Evolutionary conservation across 2,329 filamentous ascomycete genomes (phyloP), one percentile per base, ranked within the genome.

Genomic region (Fusarium compactum): DNA sequence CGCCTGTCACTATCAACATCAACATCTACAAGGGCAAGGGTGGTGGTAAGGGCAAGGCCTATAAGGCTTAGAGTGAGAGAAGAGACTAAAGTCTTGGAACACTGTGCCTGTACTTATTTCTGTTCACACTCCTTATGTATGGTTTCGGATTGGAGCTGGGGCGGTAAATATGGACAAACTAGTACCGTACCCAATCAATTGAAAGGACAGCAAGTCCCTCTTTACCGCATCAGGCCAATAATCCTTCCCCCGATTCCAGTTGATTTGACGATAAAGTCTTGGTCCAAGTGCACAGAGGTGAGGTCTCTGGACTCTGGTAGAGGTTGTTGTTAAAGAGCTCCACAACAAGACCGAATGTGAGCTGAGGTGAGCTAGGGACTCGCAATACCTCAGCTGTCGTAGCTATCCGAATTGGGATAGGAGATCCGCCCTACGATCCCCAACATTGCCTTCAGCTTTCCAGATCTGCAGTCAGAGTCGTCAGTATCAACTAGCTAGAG

Each of bases 1-100:
- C 51, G n/a, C 67, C 72, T 15, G 64, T 74, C 29, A 74, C 70
- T 32, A 73, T 74, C 58, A 74, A 74, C 34, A 55, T 74, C 43
- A 61, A 67, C 52, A 51, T 63, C 22, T 25, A 27, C 48, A 56
- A 56, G 27, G 60, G 60, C 7, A 63, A 55, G n/a, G 58, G 58
- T 5, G 32, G 58, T 15, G 34, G 50, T 9, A 53, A 53, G 50
- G 25, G 29, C 9, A 20, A 51, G 48, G 9, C 20, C 2, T 52
- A 20, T 8, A 52, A 40, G 32, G 48, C 48, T 27, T 52, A 52
- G 48, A 44, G 24, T 14, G 16, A n/a, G 15, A 47, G 20, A 8
- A 18, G n/a, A 9, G 9, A 3, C 12, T 20, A 9, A 18, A 14
- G 20, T 24, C 6, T 9, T 16, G 29, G 34, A 38, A 38, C 3